Percentiles rank a stretch among this genome's conserved stretches.
Conservation (phyloP, 371 early-diverging fungal species). For the Rhizomucor miehei region DNA sequence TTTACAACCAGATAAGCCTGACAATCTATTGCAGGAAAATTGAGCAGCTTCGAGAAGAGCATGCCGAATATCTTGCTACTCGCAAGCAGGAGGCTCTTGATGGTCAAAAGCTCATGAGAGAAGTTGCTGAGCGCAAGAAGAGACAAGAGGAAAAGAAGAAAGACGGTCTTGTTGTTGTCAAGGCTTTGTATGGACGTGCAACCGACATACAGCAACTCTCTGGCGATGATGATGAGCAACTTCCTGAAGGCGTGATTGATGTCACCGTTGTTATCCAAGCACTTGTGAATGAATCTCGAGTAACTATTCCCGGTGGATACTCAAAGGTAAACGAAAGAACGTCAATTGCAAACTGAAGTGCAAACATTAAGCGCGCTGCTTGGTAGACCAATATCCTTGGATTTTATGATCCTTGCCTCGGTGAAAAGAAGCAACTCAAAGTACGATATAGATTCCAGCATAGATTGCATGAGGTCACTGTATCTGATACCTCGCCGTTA, state of each 20-base stretch:
- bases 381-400: conserved; percentile 86
- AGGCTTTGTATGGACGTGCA: conserved; percentile 83
- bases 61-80: conserved; percentile 68
- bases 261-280: conserved; percentile 86
- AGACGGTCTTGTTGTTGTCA: conserved; percentile 78
- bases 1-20: background rate
- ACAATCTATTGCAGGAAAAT: conserved; percentile 51
- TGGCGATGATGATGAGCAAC: conserved; percentile 18
- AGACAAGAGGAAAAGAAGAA: conserved; percentile 65
- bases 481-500: conserved; percentile 75
- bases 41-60: conserved; percentile 68
- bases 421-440: conserved; percentile 77
- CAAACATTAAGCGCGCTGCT: too few relatives aligned
- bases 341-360: too few relatives aligned
- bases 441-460: conserved; percentile 86
- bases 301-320: conserved; percentile 83
- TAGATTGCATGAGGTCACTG: conserved; percentile 76
- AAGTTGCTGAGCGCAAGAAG: conserved; percentile 65
- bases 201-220: conserved; percentile 13
- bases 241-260: conserved; percentile 60
- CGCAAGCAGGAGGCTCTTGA: conserved; percentile 79
- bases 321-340: conserved; percentile 65
- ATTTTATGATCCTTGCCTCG: conserved; percentile 95
- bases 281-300: conserved; percentile 79
- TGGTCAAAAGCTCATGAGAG: conserved; percentile 69